Evolutionary conservation across 106 monocot species (phyloP), one percentile per base, ranked within the genome.

Genomic region (Narthecium ossifragum): DNA sequence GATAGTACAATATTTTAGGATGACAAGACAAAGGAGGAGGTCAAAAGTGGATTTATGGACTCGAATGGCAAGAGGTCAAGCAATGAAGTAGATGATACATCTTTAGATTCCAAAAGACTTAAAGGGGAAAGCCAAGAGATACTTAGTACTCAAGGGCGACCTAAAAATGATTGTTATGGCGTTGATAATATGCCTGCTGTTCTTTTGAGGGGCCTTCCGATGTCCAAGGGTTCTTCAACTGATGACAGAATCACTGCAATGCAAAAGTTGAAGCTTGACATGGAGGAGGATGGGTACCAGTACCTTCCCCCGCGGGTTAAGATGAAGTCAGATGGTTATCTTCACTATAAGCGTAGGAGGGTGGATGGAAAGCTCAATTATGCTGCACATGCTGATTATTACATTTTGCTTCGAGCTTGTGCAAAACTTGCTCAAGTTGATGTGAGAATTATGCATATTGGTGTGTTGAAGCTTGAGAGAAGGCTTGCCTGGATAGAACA

Each of bases 301-400:
- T 93, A 85, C 57, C 67, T 88, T 29, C 53, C 82, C 2, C 93
- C 88, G 11, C 71, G 60, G 63, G 10, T 15, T 52, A 46, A 17
- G 20, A 60, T 36, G 23, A 67, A 38, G 28, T 26, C 55, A 20
- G 30, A 65, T 20, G 69, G 66, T 54, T 80, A 79, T 65, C 51
- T 85, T 61, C 79, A 62, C 28, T 93, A 88, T 34, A 79, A 23
- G 36, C 56, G 88, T 55, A 71, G 67, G 54, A 58, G 6, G 34
- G 15, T 54, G 47, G 61, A 71, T n/a, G 84, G 75, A 31, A 63
- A 15, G 25, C 43, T 80, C 13, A 67, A 67, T 60, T 92, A 53
- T 52, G 80, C 73, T n/a, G 80, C 80, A 17, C 86, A 78, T 68
- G 75, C 83, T 27, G 92, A 92, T 68, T 92, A 92, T 38, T 92